Evolutionary conservation across 805 yeast genomes (phyloP), one percentile per base, ranked within the genome.

Genomic region (Metschnikowia aberdeeniae): DNA sequence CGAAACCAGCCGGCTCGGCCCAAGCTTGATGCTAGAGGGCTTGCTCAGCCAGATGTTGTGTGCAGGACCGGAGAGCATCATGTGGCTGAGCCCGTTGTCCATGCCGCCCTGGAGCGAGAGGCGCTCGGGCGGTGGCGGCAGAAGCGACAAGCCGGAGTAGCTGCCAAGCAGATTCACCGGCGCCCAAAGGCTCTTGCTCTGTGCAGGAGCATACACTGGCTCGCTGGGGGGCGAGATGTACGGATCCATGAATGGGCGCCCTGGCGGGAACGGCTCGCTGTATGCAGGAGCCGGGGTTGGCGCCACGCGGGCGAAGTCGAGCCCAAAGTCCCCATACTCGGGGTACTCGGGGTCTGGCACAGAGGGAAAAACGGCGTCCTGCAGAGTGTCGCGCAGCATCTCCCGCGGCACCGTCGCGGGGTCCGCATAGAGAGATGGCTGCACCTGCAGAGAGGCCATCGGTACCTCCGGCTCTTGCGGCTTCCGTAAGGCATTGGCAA

Each of bases 401-500:
- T 22, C 26, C 6, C 6, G 26, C 26, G 26, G 26, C 26, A 22
- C 39, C 38, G 35, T 36, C 12, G 31, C 31, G 31, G 31, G 31
- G 31, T 29, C 12, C 13, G 31, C 31, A 29, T 29, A 11, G 13
- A 11, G 31, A 29, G 31, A 12, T n/a, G 12, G 31, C 13, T 29
- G 13, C 31, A 2, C 26, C 26, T 22, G 26, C 26, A 22, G 26
- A 22, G 26, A 22, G 26, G 26, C 6, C 26, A 22, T 22, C 26
- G 8, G 26, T 3, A 22, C 26, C 26, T 22, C 26, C 26, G 26
- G 26, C 8, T 22, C 26, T 3, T 2, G 4, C 8, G 6, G 26
- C 3, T 22, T 7, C 26, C 26, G 26, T 22, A 60, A 50, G 2
- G 68, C 68, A 47, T 63, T 64, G 35, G 51, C 50, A 40, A 51